A percentile compares a stretch with the other conserved stretches of the same genome.
phyloP scores from a whole-genome alignment of 2,329 filamentous ascomycete species.

The Epichloe sibirici region DNA sequence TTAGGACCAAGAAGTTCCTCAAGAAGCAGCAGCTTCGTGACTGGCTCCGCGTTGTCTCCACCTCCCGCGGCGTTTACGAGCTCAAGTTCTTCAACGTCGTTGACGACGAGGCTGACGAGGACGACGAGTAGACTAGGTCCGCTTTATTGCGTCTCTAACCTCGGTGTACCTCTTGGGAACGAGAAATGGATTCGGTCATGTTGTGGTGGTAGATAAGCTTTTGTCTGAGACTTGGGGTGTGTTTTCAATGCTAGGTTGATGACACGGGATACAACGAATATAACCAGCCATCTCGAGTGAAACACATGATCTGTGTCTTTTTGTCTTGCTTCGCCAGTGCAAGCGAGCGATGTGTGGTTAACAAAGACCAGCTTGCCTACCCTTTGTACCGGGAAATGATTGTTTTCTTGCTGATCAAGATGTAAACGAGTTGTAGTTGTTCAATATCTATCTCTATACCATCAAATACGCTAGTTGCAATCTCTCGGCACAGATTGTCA shows the following conservation, averaged over 20 bases:
- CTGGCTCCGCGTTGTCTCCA: slow-evolving; percentile 98
- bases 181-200: slow-evolving; percentile 1
- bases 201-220: neutral
- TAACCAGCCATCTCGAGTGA: slow-evolving; percentile 16
- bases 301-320: neutral
- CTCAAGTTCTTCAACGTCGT: slow-evolving; percentile 99
- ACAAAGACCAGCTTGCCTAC: no score
- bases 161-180: neutral
- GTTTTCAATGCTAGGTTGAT: neutral
- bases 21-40: slow-evolving; percentile 99
- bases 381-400: no score
- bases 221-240: neutral
- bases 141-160: slow-evolving; percentile 4
- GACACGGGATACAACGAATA: slow-evolving; percentile 11
- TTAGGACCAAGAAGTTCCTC: slow-evolving; percentile 99
- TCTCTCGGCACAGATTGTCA: neutral
- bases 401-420: no score
- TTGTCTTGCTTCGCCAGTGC: neutral
- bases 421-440: no score
- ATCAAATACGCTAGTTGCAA: neutral
- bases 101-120: slow-evolving; percentile 93
- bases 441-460: neutral
- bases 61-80: slow-evolving; percentile 96
- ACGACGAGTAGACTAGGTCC: slow-evolving; percentile 72
- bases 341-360: neutral